phyloP scores from a whole-genome alignment of 1,284 basidiomycete genomes.

The Phylloboletellus chloephorus region DNA sequence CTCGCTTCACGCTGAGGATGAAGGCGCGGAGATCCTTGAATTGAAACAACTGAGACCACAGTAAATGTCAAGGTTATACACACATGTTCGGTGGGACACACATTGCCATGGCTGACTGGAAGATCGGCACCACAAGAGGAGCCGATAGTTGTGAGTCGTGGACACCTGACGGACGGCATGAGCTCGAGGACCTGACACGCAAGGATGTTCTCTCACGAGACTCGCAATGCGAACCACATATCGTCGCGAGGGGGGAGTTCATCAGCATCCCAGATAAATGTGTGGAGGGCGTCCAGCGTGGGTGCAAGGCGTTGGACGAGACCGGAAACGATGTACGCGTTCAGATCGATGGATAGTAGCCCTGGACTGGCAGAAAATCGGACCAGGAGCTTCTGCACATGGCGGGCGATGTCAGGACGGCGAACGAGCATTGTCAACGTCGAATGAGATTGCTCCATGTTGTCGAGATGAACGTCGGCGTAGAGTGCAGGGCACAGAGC shows the following conservation, averaged over 20 bases:
- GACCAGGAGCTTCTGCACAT: slow-evolving; percentile 54
- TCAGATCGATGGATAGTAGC: slow-evolving; percentile 11
- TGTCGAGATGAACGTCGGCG: slow-evolving; percentile 46
- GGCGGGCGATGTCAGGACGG: slow-evolving; percentile 53
- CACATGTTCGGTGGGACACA: slow-evolving; percentile 31
- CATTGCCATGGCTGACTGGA: slow-evolving; percentile 53
- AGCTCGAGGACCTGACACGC: neutral
- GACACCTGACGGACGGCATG: slow-evolving; percentile 43
- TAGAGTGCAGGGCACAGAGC: slow-evolving; percentile 57
- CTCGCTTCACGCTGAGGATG: slow-evolving; percentile 49
- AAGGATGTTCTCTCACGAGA: slow-evolving; percentile 42
- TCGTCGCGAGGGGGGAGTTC: slow-evolving; percentile 61
- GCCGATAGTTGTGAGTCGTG: slow-evolving; percentile 52
- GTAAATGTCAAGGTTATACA: slow-evolving; percentile 8
- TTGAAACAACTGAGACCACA: slow-evolving; percentile 49
- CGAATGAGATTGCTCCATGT: slow-evolving; percentile 49
- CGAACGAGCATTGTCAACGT: slow-evolving; percentile 58
- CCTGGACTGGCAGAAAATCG: slow-evolving; percentile 20
- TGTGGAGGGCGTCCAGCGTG: slow-evolving; percentile 54
- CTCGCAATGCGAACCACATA: slow-evolving; percentile 66
- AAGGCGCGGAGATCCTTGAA: slow-evolving; percentile 59
- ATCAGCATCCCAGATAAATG: slow-evolving; percentile 64
- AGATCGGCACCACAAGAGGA: slow-evolving; percentile 57
- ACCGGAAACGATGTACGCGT: slow-evolving; percentile 39
- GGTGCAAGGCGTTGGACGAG: slow-evolving; percentile 43